Evolutionary conservation across 1,139 yeast genomes (phyloP), one percentile per base, ranked within the genome.

Genomic region (Suhomyces chickasaworum): DNA sequence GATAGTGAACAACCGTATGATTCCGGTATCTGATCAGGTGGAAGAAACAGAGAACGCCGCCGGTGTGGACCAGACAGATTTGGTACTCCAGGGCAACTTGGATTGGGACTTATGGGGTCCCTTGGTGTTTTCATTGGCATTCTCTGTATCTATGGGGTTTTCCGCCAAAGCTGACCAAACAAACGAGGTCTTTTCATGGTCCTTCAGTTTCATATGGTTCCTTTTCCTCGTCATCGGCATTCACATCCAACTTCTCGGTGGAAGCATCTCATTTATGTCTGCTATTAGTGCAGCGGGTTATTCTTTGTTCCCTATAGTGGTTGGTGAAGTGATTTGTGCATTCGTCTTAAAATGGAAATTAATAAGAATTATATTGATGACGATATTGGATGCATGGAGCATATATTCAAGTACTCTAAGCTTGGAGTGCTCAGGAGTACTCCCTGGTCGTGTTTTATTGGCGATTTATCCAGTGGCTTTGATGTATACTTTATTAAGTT

Each of bases 41-140:
- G 68, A 63, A 23, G 40, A 37, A 17, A 57, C 59, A 15, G 67
- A 62, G 13, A 60, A 55, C 9, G 50, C 53, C 1, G 51, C 43
- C 5, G 51, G 46, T 2, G 27, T 45, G 21, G 37, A 23, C 31
- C 37, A 32, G 13, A 25, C 27, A 12, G 56, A 52, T 17, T 46
- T 39, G 42, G 43, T 58, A 58, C 16, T 59, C 37, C 55, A 59
- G 38, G 69, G 69, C 50, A 75, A 68, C 51, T 68, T 80, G 42
- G 93, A 86, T 45, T 88, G 95, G 96, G 96, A 88, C 64, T 68
- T 88, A 42, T 89, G 96, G 96, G 96, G 96, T 0, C 96, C 96
- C 2, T 69, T 89, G 49, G 77, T 88, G 23, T 86, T 89, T 58
- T 83, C 89, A 15, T 70, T 89, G 41, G 64, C 75, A 15, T 84